These are phyloP conservation scores for Monascus ruber DNA, from an alignment of 2,329 filamentous ascomycete genomes.

Conservation along the genomic window DNA sequence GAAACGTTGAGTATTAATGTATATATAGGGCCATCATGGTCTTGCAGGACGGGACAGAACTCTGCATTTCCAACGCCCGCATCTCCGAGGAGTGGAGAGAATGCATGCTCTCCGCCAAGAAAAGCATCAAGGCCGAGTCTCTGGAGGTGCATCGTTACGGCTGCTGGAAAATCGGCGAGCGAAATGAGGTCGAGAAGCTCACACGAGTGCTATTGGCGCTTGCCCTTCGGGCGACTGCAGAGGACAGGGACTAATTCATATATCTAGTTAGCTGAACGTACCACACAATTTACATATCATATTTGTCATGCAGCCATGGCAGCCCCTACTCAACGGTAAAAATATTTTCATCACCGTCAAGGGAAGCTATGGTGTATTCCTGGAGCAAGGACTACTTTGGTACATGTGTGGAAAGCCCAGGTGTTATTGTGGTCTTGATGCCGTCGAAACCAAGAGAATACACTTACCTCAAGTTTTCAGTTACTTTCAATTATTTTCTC, in stretches of 20 bases:
- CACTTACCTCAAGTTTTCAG: too few species aligned
- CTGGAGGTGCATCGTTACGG: neutral
- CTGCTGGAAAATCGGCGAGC: neutral
- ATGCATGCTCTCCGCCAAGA: neutral
- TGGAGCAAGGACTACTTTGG: too few species aligned
- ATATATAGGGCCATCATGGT: neutral
- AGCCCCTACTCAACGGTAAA: too few species aligned
- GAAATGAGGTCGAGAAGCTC: neutral
- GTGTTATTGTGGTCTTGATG: too few species aligned
- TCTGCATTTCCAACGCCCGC: neutral
- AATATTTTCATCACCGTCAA: too few species aligned
- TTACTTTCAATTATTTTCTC: too few species aligned
- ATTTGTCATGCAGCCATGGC: too few species aligned
- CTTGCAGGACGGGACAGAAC: neutral
- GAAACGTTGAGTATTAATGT: neutral
- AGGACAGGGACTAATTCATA: neutral
- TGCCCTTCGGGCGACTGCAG: neutral
- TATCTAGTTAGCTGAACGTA: neutral
- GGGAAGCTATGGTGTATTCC: too few species aligned
- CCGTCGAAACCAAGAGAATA: too few species aligned
- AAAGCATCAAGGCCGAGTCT: neutral
- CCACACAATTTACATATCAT: too few species aligned
- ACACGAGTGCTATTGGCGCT: neutral
- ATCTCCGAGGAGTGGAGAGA: neutral
- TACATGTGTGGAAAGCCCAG: too few species aligned